Conservation (phyloP, 2,329 filamentous ascomycete species). For the Neoascochyta sp. region DNA sequence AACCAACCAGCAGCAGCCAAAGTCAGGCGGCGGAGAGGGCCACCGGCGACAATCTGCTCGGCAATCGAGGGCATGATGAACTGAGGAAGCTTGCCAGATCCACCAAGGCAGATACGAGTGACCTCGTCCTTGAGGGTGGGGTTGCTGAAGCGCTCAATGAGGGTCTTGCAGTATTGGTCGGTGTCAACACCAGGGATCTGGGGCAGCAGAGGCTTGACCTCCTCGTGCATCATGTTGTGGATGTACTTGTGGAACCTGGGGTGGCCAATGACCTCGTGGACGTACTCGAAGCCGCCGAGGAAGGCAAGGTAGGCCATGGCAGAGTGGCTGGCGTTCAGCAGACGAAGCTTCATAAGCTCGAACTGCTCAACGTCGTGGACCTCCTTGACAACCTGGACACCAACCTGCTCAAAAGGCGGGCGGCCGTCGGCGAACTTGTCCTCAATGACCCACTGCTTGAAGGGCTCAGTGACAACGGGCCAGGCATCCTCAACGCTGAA, state of each 20-base stretch:
- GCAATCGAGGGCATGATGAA: slow-evolving; percentile 31
- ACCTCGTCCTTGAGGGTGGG: slow-evolving; percentile 28
- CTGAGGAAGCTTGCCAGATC: slow-evolving; percentile 28
- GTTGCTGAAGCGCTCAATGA: slow-evolving; percentile 26
- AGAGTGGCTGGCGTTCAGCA: slow-evolving; percentile 26
- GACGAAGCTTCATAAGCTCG: slow-evolving; percentile 27
- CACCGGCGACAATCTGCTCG: slow-evolving; percentile 24
- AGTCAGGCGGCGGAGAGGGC: slow-evolving; percentile 22
- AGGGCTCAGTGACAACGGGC: slow-evolving; percentile 29
- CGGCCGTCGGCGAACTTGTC: slow-evolving; percentile 29
- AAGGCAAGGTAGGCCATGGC: slow-evolving; percentile 27
- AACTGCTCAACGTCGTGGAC: slow-evolving; percentile 27
- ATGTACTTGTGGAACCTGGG: slow-evolving; percentile 23
- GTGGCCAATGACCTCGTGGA: slow-evolving; percentile 26
- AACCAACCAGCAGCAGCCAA: slow-evolving; percentile 27
- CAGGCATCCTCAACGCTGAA: slow-evolving; percentile 25
- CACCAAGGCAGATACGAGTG: slow-evolving; percentile 29
- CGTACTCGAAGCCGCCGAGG: slow-evolving; percentile 25
- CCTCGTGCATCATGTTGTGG: slow-evolving; percentile 29
- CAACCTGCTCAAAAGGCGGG: slow-evolving; percentile 27
- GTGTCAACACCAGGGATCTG: slow-evolving; percentile 25
- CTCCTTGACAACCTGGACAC: slow-evolving; percentile 27
- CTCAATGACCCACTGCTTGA: slow-evolving; percentile 30
- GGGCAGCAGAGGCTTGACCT: slow-evolving; percentile 27
- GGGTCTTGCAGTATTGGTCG: slow-evolving; percentile 26